These are phyloP conservation scores for Crinitomyces ghanaensis DNA, from an alignment of 805 yeast genomes.

Conservation along the genomic window DNA sequence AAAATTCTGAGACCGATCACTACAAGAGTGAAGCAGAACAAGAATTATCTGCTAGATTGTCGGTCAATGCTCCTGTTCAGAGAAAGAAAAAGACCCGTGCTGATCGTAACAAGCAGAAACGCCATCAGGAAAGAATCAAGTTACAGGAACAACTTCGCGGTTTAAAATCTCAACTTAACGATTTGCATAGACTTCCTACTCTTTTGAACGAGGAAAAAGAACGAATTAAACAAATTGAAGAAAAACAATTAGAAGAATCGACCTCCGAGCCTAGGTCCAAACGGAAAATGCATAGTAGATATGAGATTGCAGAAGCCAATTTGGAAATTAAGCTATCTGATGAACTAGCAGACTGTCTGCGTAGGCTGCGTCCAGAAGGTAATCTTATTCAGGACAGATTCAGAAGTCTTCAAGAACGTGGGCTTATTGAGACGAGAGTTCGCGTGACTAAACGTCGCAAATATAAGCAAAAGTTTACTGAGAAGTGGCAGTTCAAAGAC, in stretches of 20 bases:
- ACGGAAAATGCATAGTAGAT: slow-evolving; percentile 32
- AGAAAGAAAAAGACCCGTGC: slow-evolving; percentile 64
- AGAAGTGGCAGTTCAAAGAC: slow-evolving; percentile 90
- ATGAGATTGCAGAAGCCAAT: slow-evolving; percentile 36
- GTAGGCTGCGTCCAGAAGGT: slow-evolving; percentile 85
- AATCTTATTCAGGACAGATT: slow-evolving; percentile 72
- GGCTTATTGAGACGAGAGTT: slow-evolving; percentile 76
- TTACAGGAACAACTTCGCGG: slow-evolving; percentile 47
- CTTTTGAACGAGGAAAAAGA: slow-evolving; percentile 16
- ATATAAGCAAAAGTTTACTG: slow-evolving; percentile 66
- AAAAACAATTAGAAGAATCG: slow-evolving; percentile 11
- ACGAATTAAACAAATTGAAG: slow-evolving; percentile 11
- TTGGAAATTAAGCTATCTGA: slow-evolving; percentile 75
- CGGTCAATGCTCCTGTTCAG: slow-evolving; percentile 60
- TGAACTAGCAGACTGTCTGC: slow-evolving; percentile 75
- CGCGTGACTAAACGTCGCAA: slow-evolving; percentile 55
- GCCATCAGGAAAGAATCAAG: slow-evolving; percentile 36
- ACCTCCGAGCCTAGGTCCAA: slow-evolving; percentile 18
- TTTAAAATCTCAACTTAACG: slow-evolving; percentile 48
- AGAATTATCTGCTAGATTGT: slow-evolving; percentile 29
- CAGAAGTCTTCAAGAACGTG: slow-evolving; percentile 70
- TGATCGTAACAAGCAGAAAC: slow-evolving; percentile 61
- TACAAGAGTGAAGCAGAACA: slow-evolving; percentile 21
- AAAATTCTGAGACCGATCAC: slow-evolving; percentile 31
- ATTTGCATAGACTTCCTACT: slow-evolving; percentile 38